Evolutionary conservation across 1,284 basidiomycete genomes (phyloP).

Genomic region (Melanopsichium pennsylvanicum): DNA sequence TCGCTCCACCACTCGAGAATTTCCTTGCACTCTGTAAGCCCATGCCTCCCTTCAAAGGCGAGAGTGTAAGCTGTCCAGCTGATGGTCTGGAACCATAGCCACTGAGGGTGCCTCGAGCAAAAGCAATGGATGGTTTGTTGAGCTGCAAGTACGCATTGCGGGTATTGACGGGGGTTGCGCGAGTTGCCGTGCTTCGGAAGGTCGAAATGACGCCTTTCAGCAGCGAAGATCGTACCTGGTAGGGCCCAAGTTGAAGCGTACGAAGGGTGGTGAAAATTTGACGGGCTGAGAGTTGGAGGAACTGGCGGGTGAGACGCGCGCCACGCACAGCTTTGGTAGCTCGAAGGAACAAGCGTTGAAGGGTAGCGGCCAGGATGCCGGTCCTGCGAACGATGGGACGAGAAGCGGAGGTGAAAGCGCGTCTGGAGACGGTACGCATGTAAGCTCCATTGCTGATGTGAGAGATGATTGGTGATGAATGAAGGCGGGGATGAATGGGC

Average conservation of each 20-base stretch:
- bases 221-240: constrained; percentile 14
- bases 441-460: background rate
- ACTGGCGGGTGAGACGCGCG: background rate
- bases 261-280: background rate
- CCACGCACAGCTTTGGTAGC: background rate
- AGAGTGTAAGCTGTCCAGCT: constrained; percentile 5
- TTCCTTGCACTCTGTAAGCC: constrained; percentile 33
- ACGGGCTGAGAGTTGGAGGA: background rate
- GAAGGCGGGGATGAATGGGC: background rate
- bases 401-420: constrained; percentile 1
- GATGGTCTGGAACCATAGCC: constrained; percentile 20
- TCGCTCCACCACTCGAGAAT: constrained; percentile 30
- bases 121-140: constrained; percentile 4
- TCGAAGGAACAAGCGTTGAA: background rate
- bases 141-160: constrained; percentile 8
- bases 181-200: constrained; percentile 6
- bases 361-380: background rate
- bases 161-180: background rate
- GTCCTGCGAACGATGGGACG: background rate
- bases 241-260: too few species aligned
- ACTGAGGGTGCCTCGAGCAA: constrained; percentile 13
- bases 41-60: constrained; percentile 23
- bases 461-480: background rate
- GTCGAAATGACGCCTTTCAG: constrained; percentile 9
- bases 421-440: background rate